phyloP scores from a whole-genome alignment of 495 filamentous ascomycete genomes.

The Podospora bellae-mahoneyi region DNA sequence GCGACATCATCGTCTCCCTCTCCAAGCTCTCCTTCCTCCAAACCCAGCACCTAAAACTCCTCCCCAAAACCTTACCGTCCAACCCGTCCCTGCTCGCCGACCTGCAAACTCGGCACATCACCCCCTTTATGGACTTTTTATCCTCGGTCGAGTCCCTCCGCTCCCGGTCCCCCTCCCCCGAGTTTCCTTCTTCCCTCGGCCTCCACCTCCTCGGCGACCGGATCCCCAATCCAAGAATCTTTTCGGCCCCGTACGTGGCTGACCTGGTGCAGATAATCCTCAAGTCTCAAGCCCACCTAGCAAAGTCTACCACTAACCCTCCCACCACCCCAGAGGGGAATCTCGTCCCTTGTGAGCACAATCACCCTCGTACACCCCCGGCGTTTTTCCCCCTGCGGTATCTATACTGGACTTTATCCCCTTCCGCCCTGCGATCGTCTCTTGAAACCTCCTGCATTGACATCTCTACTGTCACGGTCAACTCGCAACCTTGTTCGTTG shows the following conservation, averaged over 20 bases:
- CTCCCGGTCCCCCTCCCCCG: neutral
- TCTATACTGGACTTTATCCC: neutral
- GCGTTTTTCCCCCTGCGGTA: neutral
- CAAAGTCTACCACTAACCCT: neutral
- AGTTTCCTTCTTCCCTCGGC: neutral
- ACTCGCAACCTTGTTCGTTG: neutral
- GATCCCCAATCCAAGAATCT: neutral
- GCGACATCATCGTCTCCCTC: conserved; percentile 80
- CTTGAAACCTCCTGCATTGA: neutral
- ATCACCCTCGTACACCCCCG: neutral
- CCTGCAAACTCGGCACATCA: conserved; percentile 24
- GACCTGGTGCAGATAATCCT: neutral
- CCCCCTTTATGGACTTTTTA: conserved; percentile 14
- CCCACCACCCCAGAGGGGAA: too few species aligned
- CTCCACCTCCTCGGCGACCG: neutral
- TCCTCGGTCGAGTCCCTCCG: conserved; percentile 4
- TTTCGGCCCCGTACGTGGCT: neutral
- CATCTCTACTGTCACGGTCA: neutral
- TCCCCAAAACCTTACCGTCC: conserved; percentile 11
- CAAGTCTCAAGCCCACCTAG: neutral
- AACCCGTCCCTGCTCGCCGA: neutral
- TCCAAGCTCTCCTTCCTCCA: conserved; percentile 81
- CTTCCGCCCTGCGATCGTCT: neutral
- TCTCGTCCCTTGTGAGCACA: neutral
- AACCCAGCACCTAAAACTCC: conserved; percentile 55